Conservation (phyloP, 306 rosid genomes). For the Gillenia trifoliata region DNA sequence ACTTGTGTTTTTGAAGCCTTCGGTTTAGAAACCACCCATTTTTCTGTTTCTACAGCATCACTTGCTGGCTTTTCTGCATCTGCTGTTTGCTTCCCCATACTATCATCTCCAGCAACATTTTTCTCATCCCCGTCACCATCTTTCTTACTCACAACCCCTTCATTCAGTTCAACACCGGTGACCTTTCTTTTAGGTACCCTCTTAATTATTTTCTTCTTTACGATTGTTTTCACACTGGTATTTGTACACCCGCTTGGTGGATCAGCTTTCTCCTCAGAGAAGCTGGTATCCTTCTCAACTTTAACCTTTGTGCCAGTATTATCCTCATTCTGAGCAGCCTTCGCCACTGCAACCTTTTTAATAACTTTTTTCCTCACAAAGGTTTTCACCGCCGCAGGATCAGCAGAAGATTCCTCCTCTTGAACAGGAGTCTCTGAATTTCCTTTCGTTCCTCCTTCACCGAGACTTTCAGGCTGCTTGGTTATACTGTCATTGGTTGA, state of each 20-base stretch:
- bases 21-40: constrained; percentile 30
- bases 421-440: constrained; percentile 33
- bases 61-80: constrained; percentile 33
- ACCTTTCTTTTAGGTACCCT: constrained; percentile 78
- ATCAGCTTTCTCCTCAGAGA: constrained; percentile 48
- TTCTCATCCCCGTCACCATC: constrained; percentile 31
- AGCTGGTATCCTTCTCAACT: constrained; percentile 37
- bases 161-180: constrained; percentile 34
- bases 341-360: constrained; percentile 35
- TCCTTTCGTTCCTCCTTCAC: constrained; percentile 35
- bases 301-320: constrained; percentile 24
- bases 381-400: constrained; percentile 36
- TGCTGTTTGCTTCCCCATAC: constrained; percentile 34
- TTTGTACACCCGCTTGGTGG: constrained; percentile 29
- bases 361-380: constrained; percentile 29
- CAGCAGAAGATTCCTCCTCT: constrained; percentile 42
- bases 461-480: constrained; percentile 38
- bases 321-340: constrained; percentile 34
- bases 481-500: constrained; percentile 33
- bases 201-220: constrained; percentile 80
- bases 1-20: constrained; percentile 41
- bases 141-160: constrained; percentile 33
- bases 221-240: constrained; percentile 46
- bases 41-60: constrained; percentile 34
- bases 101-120: constrained; percentile 30